Conservation (phyloP, 2,329 filamentous ascomycete species). For the Penicillium nordicum region DNA sequence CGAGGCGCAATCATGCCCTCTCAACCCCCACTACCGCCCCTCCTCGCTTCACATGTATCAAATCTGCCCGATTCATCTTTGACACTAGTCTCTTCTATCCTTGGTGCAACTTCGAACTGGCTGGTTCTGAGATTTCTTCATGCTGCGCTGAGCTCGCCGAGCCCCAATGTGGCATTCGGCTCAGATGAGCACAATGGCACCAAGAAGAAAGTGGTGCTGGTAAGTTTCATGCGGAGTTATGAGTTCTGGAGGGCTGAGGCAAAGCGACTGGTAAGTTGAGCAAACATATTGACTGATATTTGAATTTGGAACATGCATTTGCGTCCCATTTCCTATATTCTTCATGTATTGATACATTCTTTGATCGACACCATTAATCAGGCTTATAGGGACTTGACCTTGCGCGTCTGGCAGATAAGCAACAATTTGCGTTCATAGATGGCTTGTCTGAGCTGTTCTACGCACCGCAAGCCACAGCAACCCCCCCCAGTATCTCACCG, state of each 20-base stretch:
- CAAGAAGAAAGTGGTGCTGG: slow-evolving; percentile 62
- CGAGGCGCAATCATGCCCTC: slow-evolving; percentile 33
- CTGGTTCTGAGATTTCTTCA: slow-evolving; percentile 52
- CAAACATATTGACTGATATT: not conserved
- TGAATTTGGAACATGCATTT: not conserved
- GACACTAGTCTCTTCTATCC: slow-evolving; percentile 44
- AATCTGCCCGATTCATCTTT: slow-evolving; percentile 37
- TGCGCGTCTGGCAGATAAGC: slow-evolving; percentile 54
- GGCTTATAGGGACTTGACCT: slow-evolving; percentile 64
- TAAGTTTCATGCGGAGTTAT: slow-evolving; percentile 77
- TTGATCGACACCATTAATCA: slow-evolving; percentile 2
- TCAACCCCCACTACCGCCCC: slow-evolving; percentile 40
- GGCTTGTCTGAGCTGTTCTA: slow-evolving; percentile 62
- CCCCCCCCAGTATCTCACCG: slow-evolving; percentile 12
- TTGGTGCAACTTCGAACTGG: slow-evolving; percentile 55
- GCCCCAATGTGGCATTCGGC: slow-evolving; percentile 18
- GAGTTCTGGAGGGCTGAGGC: slow-evolving; percentile 74
- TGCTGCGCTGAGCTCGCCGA: slow-evolving; percentile 40
- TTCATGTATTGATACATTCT: not conserved
- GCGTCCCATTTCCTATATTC: not conserved
- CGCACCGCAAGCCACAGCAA: slow-evolving; percentile 14
- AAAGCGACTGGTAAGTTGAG: slow-evolving; percentile 58
- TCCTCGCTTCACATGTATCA: slow-evolving; percentile 39
- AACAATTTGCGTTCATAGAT: slow-evolving; percentile 70
- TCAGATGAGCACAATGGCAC: slow-evolving; percentile 30